A percentile compares a stretch with the other conserved stretches of the same genome.
These are phyloP conservation scores for Macrotyloma uniflorum DNA, from an alignment of 306 rosid genomes.

Conservation along the genomic window DNA sequence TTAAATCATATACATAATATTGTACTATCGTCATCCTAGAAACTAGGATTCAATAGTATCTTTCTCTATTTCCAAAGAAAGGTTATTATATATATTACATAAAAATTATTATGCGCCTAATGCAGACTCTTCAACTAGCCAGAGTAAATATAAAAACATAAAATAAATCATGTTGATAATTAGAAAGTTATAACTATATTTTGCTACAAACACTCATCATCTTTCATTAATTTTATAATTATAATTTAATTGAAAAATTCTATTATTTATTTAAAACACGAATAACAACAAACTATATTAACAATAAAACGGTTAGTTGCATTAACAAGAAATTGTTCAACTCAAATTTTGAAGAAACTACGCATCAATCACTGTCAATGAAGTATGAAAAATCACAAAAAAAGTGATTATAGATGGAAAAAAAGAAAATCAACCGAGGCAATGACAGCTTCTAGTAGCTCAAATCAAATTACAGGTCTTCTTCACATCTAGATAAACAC, in stretches of 20 bases:
- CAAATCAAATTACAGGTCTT: neutral
- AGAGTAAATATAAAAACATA: too few relatives aligned
- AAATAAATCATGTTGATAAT: neutral
- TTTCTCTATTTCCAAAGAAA: neutral
- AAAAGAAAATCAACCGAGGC: neutral
- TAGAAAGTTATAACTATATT: neutral
- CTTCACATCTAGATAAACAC: slow-evolving; percentile 1
- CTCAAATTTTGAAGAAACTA: neutral
- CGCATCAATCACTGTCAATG: neutral
- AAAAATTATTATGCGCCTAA: too few relatives aligned
- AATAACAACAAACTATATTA: neutral
- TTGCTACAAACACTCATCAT: neutral
- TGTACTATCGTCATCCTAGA: neutral
- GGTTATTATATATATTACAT: too few relatives aligned
- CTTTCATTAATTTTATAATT: neutral
- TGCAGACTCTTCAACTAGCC: too few relatives aligned
- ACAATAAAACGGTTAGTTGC: neutral
- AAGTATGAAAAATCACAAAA: neutral
- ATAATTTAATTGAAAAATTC: neutral
- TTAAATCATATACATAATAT: too few relatives aligned
- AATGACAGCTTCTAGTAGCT: slow-evolving; percentile 5
- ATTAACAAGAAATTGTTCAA: neutral
- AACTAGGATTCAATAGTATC: neutral
- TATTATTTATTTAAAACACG: neutral
- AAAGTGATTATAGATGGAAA: neutral